Conservation (phyloP, 768 basidiomycete species). For the Cubamyces sp. region DNA sequence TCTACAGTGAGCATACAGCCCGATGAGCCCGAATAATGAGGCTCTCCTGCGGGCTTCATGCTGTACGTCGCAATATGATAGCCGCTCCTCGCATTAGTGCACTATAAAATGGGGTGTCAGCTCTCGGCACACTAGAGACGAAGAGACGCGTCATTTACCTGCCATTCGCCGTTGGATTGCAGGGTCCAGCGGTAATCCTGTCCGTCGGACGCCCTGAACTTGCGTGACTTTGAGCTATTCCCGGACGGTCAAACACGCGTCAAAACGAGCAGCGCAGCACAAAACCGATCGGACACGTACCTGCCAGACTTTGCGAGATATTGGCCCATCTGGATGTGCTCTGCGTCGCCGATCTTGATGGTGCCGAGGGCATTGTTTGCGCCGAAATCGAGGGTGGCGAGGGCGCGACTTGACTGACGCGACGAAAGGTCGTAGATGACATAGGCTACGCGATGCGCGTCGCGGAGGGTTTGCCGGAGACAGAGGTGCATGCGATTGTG, state of each 20-base stretch:
- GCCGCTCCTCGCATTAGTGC: slow-evolving; percentile 50
- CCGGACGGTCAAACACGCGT: not conserved
- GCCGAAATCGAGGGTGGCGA: slow-evolving; percentile 57
- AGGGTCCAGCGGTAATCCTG: slow-evolving; percentile 66
- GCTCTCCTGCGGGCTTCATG: slow-evolving; percentile 58
- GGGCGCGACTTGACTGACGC: slow-evolving; percentile 39
- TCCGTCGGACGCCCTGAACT: slow-evolving; percentile 62
- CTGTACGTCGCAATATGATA: slow-evolving; percentile 64
- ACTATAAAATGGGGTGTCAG: slow-evolving; percentile 41
- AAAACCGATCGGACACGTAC: slow-evolving; percentile 37
- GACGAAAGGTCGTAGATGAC: slow-evolving; percentile 52
- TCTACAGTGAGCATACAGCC: slow-evolving; percentile 68
- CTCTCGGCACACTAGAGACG: not conserved
- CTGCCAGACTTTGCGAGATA: slow-evolving; percentile 51
- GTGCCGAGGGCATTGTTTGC: slow-evolving; percentile 51
- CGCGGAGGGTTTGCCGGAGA: slow-evolving; percentile 52
- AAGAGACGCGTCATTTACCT: slow-evolving; percentile 44
- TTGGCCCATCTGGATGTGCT: slow-evolving; percentile 49
- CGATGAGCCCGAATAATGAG: slow-evolving; percentile 55
- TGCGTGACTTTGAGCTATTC: slow-evolving; percentile 49
- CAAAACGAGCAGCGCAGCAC: not conserved
- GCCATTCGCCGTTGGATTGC: slow-evolving; percentile 63
- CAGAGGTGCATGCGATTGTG: slow-evolving; percentile 59
- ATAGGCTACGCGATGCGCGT: slow-evolving; percentile 48
- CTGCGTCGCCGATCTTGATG: slow-evolving; percentile 46